Conservation (phyloP, 805 yeast genomes). For the Yamadazyma paraphyllophila region DNA sequence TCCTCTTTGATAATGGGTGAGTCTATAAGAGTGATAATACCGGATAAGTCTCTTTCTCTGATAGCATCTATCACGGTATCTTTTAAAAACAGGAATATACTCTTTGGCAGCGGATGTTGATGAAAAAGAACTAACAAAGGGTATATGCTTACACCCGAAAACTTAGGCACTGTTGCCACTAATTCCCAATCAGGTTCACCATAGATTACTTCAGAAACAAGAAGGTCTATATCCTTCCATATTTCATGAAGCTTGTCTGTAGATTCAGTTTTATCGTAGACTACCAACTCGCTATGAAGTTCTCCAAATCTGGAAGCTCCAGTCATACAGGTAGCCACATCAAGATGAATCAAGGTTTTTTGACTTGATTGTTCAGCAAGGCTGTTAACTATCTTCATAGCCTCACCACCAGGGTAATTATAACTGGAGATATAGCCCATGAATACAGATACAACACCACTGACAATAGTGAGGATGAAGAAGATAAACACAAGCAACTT, state of each 20-base stretch:
- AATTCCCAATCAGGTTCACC: conserved; percentile 22
- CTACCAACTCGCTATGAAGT: conserved; percentile 32
- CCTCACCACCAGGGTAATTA: conserved; percentile 91
- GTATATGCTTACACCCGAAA: conserved; percentile 18
- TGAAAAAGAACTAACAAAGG: conserved; percentile 13
- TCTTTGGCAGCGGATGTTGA: conserved; percentile 5
- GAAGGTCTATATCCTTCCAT: conserved; percentile 27
- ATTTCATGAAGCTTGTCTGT: conserved; percentile 22
- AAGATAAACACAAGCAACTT: conserved; percentile 15
- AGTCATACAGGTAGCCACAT: conserved; percentile 80
- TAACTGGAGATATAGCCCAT: conserved; percentile 63
- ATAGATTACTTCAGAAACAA: conserved; percentile 17
- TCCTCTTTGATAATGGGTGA: conserved; percentile 21
- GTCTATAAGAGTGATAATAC: conserved; percentile 13
- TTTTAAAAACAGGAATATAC: not conserved
- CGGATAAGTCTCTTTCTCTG: not conserved
- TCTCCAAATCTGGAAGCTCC: conserved; percentile 81
- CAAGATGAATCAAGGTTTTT: conserved; percentile 59
- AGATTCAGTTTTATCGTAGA: conserved; percentile 78
- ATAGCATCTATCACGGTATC: conserved; percentile 1
- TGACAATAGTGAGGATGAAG: conserved; percentile 26
- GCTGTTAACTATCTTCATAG: conserved; percentile 54
- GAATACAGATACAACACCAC: conserved; percentile 40
- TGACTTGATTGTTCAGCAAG: conserved; percentile 18
- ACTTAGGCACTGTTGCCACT: conserved; percentile 21